These are phyloP conservation scores for Glonium stellatum DNA, from an alignment of 495 filamentous ascomycete species.

Conservation along the genomic window DNA sequence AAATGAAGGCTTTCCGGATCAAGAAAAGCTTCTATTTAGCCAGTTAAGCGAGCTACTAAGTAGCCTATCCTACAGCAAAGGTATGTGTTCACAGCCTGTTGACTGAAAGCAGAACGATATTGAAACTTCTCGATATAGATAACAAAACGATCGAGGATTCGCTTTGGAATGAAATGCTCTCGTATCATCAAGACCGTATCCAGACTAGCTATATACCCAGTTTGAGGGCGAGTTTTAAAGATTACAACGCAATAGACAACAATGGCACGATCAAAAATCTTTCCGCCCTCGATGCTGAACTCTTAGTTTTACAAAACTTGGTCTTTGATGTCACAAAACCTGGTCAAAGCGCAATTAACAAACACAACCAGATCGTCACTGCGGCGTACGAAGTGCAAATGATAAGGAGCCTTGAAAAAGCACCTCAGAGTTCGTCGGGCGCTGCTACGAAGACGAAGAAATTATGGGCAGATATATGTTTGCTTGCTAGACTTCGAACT, in stretches of 20 bases:
- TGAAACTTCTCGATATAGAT: not conserved
- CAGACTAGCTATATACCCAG: conserved; percentile 8
- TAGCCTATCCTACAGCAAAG: not conserved
- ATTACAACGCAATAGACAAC: not conserved
- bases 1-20: conserved; percentile 11
- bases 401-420: conserved; percentile 7
- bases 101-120: not conserved
- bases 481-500: conserved; percentile 6
- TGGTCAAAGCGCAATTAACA: not conserved
- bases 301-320: conserved; percentile 1
- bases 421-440: conserved; percentile 3
- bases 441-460: conserved; percentile 8
- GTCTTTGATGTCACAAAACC: not conserved
- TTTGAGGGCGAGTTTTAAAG: conserved; percentile 14
- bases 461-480: conserved; percentile 5
- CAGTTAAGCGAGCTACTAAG: conserved; percentile 1
- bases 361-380: not conserved
- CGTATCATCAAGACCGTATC: conserved; percentile 8
- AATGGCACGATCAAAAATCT: not conserved
- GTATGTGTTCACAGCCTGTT: not conserved
- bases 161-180: conserved; percentile 10
- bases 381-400: conserved; percentile 5
- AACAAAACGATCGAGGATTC: not conserved
- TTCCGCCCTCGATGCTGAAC: not conserved
- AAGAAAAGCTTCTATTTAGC: conserved; percentile 4